Evolutionary conservation across 2,329 filamentous ascomycete genomes (phyloP).

Genomic region (Ceratocystis smalleyi): DNA sequence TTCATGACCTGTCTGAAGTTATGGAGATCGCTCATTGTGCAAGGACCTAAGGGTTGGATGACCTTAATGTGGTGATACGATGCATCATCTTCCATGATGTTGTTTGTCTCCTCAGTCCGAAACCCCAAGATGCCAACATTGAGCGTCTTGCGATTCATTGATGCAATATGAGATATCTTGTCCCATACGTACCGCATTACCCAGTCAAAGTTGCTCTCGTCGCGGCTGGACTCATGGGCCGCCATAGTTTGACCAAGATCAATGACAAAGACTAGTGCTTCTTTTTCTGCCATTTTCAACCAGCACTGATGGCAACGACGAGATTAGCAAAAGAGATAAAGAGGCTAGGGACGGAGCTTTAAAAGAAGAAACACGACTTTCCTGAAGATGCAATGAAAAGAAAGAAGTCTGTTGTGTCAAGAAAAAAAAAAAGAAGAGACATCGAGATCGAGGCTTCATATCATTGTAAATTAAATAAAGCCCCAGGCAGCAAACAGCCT

Average conservation of each 20-base stretch:
- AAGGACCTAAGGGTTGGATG: conserved; percentile 48
- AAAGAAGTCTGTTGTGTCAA: neutral
- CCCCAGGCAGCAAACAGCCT: conserved; percentile 8
- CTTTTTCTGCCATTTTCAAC: conserved; percentile 68
- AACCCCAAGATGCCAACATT: conserved; percentile 69
- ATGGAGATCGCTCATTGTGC: conserved; percentile 53
- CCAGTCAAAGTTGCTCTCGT: conserved; percentile 73
- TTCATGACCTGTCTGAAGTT: conserved; percentile 47
- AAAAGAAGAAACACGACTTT: neutral
- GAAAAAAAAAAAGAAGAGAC: neutral
- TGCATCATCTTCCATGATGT: conserved; percentile 50
- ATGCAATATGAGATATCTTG: conserved; percentile 56
- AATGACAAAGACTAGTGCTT: conserved; percentile 81
- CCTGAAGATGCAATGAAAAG: neutral
- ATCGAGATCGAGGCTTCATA: neutral
- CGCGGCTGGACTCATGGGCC: conserved; percentile 51
- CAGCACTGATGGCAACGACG: neutral
- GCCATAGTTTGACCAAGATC: conserved; percentile 82
- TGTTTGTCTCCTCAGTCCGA: conserved; percentile 61
- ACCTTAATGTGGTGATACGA: conserved; percentile 72
- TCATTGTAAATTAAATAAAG: neutral
- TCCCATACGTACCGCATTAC: conserved; percentile 90
- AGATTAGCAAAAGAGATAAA: conserved; percentile 2
- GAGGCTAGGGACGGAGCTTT: neutral
- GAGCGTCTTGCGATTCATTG: conserved; percentile 50